phyloP scores from a whole-genome alignment of 192 early-diverging fungal species.

The Coemansia sp. region DNA sequence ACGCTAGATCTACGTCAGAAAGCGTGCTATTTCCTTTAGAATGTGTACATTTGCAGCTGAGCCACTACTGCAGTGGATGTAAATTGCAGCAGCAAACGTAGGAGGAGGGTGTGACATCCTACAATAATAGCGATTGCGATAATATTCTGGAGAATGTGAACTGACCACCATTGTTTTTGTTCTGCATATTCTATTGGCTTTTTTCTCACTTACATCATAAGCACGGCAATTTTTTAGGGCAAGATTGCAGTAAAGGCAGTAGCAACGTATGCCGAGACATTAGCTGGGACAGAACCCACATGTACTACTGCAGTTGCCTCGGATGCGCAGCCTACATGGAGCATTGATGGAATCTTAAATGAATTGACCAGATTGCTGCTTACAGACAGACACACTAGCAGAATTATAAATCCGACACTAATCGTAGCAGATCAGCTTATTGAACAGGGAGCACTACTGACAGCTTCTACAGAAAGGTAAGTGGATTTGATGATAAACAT shows the following conservation, averaged over 20 bases:
- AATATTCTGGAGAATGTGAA: neutral
- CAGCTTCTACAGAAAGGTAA: conserved; percentile 30
- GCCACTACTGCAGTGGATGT: too few relatives aligned
- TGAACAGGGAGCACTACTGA: conserved; percentile 41
- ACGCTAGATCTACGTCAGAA: too few relatives aligned
- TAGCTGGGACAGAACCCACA: conserved; percentile 12
- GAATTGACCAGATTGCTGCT: conserved; percentile 48
- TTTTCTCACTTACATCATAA: conserved; percentile 3
- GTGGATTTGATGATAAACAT: too few relatives aligned
- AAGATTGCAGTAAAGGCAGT: conserved; percentile 50
- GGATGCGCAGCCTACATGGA: conserved; percentile 21
- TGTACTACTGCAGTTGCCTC: conserved; percentile 5
- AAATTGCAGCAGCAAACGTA: too few relatives aligned
- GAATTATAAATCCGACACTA: conserved; percentile 47
- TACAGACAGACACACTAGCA: conserved; percentile 47
- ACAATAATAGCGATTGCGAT: too few relatives aligned
- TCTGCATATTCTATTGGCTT: neutral
- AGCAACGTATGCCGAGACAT: conserved; percentile 32
- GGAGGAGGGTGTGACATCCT: too few relatives aligned
- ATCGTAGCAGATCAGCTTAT: conserved; percentile 49
- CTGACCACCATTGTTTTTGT: neutral
- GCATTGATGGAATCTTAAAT: conserved; percentile 31
- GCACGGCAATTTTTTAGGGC: conserved; percentile 26
- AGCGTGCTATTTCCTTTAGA: too few relatives aligned
- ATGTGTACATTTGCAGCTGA: too few relatives aligned